These are phyloP conservation scores for Thraustochytrium aureum DNA, from an alignment of 352 stramenopile genomes.

Conservation along the genomic window DNA sequence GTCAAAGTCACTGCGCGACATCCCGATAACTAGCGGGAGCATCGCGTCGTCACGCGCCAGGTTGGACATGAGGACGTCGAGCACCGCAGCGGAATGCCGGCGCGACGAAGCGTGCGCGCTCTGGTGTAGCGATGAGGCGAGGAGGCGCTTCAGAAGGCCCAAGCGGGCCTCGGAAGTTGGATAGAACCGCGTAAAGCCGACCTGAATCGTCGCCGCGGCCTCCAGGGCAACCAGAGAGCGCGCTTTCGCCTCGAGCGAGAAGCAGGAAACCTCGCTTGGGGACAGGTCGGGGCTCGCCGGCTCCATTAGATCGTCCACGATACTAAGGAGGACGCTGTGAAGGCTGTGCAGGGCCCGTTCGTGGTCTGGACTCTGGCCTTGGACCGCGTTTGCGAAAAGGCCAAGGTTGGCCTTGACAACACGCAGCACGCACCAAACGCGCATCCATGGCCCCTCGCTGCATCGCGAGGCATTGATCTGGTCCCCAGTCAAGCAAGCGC, in stretches of 20 bases:
- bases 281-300: no score
- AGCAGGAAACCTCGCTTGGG: no score
- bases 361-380: no score
- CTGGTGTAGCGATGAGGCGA: background rate
- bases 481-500: no score
- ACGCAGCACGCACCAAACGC: background rate
- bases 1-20: constrained; percentile 25
- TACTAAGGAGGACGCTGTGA: constrained; percentile 5
- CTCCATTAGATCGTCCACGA: constrained; percentile 7
- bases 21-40: constrained; percentile 24
- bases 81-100: background rate
- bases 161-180: constrained; percentile 31
- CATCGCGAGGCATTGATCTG: no score
- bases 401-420: background rate
- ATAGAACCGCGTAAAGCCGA: constrained; percentile 39
- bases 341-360: no score
- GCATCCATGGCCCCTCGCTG: background rate
- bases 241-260: background rate
- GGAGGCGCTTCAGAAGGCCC: constrained; percentile 24
- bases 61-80: constrained; percentile 51
- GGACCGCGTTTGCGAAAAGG: no score
- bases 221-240: background rate
- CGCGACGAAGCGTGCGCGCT: background rate
- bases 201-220: constrained; percentile 28
- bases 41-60: constrained; percentile 47